Evolutionary conservation across 345 rosid genomes (phyloP).

Genomic region (Arabis alpina): DNA sequence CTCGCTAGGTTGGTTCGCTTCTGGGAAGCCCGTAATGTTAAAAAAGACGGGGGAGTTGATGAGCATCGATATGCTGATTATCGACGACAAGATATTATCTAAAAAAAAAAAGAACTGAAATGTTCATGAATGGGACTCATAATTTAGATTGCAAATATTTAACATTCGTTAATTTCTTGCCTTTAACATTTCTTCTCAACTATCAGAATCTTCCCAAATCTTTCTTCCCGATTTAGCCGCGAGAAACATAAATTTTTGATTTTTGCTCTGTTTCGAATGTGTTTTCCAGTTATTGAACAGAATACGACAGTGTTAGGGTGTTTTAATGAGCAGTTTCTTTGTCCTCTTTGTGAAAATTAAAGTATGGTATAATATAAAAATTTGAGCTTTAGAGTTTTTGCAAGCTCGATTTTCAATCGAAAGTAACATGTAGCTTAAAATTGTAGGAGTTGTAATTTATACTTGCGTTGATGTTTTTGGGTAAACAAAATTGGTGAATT

Average conservation of each 20-base stretch:
- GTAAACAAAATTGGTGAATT: background rate
- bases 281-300: background rate
- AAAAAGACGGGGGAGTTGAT: no score
- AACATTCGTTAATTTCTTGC: no score
- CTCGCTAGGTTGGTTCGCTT: no score
- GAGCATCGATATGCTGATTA: no score
- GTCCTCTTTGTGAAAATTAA: background rate
- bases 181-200: slow-evolving; percentile 19
- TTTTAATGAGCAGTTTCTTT: background rate
- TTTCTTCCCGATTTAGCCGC: background rate
- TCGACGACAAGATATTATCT: no score
- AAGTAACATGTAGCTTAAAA: background rate
- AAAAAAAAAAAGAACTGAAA: no score
- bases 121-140: no score
- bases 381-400: background rate
- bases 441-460: background rate
- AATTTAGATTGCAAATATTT: no score
- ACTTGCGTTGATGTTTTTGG: background rate
- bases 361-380: background rate
- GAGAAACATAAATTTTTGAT: background rate
- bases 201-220: background rate
- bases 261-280: background rate
- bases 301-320: background rate
- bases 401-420: background rate
- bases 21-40: no score